Evolutionary conservation across 2,329 filamentous ascomycete species (phyloP).

Genomic region (Geosmithia putterillii): DNA sequence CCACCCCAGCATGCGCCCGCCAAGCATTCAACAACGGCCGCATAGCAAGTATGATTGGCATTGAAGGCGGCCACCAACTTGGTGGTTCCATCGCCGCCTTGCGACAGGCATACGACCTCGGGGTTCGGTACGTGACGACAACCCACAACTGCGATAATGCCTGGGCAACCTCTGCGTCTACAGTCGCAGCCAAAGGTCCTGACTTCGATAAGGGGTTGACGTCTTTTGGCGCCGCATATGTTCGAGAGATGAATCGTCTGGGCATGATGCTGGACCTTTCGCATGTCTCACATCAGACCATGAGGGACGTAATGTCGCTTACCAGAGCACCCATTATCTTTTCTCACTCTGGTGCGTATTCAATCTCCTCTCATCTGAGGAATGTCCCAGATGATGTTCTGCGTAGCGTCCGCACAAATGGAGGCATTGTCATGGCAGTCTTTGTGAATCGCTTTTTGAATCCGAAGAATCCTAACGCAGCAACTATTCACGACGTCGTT

Average conservation of each 20-base stretch:
- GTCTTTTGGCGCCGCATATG: conserved; percentile 11
- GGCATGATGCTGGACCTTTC: conserved; percentile 21
- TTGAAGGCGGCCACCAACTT: conserved; percentile 22
- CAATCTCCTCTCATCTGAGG: conserved; percentile 15
- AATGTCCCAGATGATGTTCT: conserved; percentile 29
- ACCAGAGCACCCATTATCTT: conserved; percentile 16
- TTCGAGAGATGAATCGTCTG: conserved; percentile 22
- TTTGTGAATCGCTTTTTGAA: conserved; percentile 17
- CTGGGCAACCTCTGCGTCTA: conserved; percentile 13
- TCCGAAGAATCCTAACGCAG: conserved; percentile 9
- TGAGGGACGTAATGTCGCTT: conserved; percentile 15
- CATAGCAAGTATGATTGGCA: conserved; percentile 22
- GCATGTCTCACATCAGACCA: conserved; percentile 16
- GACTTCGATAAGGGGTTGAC: conserved; percentile 10
- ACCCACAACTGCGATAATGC: conserved; percentile 14
- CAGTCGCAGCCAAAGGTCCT: conserved; percentile 10
- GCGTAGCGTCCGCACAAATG: conserved; percentile 17
- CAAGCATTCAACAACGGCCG: conserved; percentile 16
- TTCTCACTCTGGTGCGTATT: conserved; percentile 15
- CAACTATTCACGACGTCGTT: conserved; percentile 12
- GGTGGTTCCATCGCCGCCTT: conserved; percentile 19
- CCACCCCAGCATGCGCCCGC: conserved; percentile 11
- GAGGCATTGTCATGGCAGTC: conserved; percentile 25
- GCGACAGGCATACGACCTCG: conserved; percentile 20
- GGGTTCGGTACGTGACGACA: conserved; percentile 22